Percentiles rank a stretch among this genome's conserved stretches.
Conservation (phyloP, 2,329 filamentous ascomycete species). For the Epichloe sylvatica region DNA sequence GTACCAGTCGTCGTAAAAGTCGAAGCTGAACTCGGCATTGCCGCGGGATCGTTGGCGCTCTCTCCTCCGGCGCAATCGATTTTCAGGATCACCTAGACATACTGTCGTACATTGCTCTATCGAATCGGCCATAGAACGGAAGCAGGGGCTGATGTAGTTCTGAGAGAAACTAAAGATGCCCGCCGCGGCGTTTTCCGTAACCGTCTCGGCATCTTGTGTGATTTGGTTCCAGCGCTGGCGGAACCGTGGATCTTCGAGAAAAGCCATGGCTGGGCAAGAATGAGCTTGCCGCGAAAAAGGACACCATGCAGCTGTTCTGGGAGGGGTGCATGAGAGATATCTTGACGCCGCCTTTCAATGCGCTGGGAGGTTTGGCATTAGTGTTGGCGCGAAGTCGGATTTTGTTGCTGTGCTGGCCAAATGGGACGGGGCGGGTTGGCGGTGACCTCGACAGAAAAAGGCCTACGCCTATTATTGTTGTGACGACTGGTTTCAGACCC, state of each 20-base stretch:
- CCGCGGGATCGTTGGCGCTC: constrained; percentile 47
- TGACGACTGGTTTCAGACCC: not conserved
- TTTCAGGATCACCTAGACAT: constrained; percentile 58
- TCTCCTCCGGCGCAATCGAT: constrained; percentile 53
- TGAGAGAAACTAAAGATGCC: constrained; percentile 83
- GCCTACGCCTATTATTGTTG: not conserved
- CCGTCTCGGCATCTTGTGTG: constrained; percentile 76
- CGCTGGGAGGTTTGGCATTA: not conserved
- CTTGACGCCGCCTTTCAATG: not conserved
- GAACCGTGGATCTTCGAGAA: constrained; percentile 70
- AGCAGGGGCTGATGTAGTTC: constrained; percentile 69
- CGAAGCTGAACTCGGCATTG: constrained; percentile 72
- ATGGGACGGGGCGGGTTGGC: not conserved
- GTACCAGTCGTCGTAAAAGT: constrained; percentile 98
- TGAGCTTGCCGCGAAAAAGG: constrained; percentile 2
- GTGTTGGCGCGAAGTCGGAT: not conserved
- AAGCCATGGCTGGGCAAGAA: constrained; percentile 31
- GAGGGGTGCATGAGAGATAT: not conserved
- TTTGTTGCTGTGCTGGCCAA: not conserved
- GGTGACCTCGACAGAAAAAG: not conserved
- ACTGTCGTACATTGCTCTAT: constrained; percentile 59
- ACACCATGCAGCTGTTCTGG: not conserved
- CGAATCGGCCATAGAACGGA: constrained; percentile 51
- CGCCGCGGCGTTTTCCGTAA: constrained; percentile 82
- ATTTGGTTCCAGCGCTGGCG: constrained; percentile 90